Evolutionary conservation across 2,329 filamentous ascomycete genomes (phyloP).

Genomic region (Epichloe gansuensis): DNA sequence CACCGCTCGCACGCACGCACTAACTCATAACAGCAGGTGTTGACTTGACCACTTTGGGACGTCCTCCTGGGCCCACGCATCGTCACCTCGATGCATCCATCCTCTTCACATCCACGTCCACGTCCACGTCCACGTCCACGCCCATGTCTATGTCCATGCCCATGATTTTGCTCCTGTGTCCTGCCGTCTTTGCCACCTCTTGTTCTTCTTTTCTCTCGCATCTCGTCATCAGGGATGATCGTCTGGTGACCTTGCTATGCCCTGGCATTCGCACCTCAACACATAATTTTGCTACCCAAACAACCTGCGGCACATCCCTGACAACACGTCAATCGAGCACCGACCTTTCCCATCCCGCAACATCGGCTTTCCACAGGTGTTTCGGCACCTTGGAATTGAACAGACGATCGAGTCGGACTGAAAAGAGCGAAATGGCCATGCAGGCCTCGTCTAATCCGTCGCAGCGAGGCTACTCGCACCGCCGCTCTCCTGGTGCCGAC

Average conservation of each 20-base stretch:
- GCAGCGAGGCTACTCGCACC: constrained; percentile 40
- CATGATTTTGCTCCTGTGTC: neutral
- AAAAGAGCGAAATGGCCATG: constrained; percentile 23
- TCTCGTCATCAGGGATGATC: constrained; percentile 16
- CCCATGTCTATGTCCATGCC: neutral
- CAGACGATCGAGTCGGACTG: neutral
- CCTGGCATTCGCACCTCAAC: neutral
- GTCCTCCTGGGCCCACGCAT: too few species aligned
- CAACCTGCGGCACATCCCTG: neutral
- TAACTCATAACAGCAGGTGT: too few species aligned
- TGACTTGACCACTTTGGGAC: too few species aligned
- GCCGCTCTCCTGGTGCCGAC: constrained; percentile 52
- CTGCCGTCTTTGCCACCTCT: neutral
- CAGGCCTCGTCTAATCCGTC: constrained; percentile 35
- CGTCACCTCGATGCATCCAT: too few species aligned
- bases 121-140: neutral
- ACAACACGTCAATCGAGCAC: neutral
- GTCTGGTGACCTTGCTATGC: neutral
- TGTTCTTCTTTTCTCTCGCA: neutral
- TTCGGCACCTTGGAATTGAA: neutral
- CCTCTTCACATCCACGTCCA: too few species aligned
- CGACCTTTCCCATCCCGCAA: neutral
- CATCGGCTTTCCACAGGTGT: neutral
- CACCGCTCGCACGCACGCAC: too few species aligned
- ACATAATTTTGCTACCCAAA: constrained; percentile 4